These are phyloP conservation scores for Teratosphaeria pseudoeucalypti DNA, from an alignment of 2,329 filamentous ascomycete species.

Conservation along the genomic window DNA sequence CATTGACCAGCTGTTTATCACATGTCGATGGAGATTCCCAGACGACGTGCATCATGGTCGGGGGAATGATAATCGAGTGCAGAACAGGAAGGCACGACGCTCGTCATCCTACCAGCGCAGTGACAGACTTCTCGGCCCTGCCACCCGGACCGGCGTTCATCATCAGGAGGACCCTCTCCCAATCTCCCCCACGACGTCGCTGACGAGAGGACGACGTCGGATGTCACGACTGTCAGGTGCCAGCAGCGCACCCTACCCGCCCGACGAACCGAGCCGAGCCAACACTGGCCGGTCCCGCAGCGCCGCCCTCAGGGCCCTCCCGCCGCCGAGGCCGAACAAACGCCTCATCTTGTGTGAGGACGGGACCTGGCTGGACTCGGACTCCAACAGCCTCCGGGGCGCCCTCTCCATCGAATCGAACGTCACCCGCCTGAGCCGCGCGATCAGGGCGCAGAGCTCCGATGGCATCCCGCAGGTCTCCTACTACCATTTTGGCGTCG, in stretches of 20 bases:
- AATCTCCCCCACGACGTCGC: neutral
- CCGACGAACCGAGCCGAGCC: neutral
- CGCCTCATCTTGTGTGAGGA: conserved; percentile 16
- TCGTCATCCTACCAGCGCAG: neutral
- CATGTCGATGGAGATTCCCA: too few relatives aligned
- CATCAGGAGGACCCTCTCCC: neutral
- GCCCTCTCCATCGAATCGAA: conserved; percentile 37
- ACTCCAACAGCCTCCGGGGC: conserved; percentile 35
- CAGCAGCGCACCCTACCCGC: neutral
- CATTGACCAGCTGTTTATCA: neutral
- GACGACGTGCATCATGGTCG: neutral
- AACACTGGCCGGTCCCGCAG: neutral
- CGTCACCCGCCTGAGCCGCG: conserved; percentile 39
- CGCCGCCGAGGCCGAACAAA: conserved; percentile 7
- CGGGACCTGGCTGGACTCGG: conserved; percentile 39
- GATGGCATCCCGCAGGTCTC: conserved; percentile 42
- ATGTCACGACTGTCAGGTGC: neutral
- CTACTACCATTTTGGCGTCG: conserved; percentile 42
- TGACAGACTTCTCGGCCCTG: neutral
- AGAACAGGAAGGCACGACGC: neutral
- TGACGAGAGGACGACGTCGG: neutral
- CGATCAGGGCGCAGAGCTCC: conserved; percentile 40
- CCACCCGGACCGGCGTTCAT: neutral
- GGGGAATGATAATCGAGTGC: neutral
- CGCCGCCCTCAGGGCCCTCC: neutral